phyloP scores from a whole-genome alignment of 352 stramenopile species.

The Thraustotheca clavata region DNA sequence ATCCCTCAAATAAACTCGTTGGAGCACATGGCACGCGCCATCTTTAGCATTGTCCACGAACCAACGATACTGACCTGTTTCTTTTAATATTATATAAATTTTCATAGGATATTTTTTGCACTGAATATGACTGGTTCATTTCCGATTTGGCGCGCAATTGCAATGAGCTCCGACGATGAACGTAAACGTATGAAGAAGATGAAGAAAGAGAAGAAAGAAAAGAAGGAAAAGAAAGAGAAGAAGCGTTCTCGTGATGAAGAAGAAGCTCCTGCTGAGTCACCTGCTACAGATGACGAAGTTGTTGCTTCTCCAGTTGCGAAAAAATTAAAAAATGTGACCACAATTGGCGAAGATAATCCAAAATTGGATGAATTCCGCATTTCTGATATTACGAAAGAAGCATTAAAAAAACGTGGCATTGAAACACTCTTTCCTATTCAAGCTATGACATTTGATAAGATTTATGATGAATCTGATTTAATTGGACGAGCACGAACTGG shows the following conservation, averaged over 20 bases:
- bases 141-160: background rate
- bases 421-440: slow-evolving; percentile 88
- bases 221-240: slow-evolving; percentile 70
- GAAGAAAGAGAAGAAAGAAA: slow-evolving; percentile 50
- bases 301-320: slow-evolving; percentile 15
- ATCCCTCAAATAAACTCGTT: too few relatives aligned
- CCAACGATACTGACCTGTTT: too few relatives aligned
- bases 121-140: too few relatives aligned
- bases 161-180: background rate
- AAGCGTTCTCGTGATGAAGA: slow-evolving; percentile 51
- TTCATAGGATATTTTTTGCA: too few relatives aligned
- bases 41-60: too few relatives aligned
- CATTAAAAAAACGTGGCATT: slow-evolving; percentile 74
- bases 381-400: slow-evolving; percentile 41
- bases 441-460: slow-evolving; percentile 92
- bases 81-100: too few relatives aligned
- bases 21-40: too few relatives aligned
- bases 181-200: slow-evolving; percentile 31
- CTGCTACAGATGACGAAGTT: slow-evolving; percentile 30
- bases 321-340: slow-evolving; percentile 32
- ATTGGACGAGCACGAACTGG: slow-evolving; percentile 96
- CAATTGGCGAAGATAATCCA: slow-evolving; percentile 46
- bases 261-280: slow-evolving; percentile 37
- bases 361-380: slow-evolving; percentile 66
- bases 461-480: slow-evolving; percentile 93